Conservation (phyloP, 768 basidiomycete species). For the Tricholoma sp. region DNA sequence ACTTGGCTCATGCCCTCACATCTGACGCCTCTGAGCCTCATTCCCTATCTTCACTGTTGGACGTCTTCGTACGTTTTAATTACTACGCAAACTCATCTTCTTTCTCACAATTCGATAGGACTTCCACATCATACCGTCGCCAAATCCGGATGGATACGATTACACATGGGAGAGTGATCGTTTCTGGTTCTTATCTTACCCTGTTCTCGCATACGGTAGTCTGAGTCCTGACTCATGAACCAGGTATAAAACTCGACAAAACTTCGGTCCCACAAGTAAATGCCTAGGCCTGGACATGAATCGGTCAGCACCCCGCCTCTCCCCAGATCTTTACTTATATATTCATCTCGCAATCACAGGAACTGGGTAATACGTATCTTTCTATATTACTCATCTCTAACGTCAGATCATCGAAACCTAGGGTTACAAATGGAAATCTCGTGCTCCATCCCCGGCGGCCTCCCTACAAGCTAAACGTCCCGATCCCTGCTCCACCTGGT, state of each 20-base stretch:
- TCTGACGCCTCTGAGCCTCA: constrained; percentile 40
- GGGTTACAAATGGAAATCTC: constrained; percentile 69
- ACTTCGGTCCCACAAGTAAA: constrained; percentile 38
- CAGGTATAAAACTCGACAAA: constrained; percentile 70
- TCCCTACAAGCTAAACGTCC: constrained; percentile 22
- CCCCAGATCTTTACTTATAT: background rate
- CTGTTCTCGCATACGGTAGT: background rate
- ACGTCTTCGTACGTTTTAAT: constrained; percentile 41
- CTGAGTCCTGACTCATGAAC: background rate
- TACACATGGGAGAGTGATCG: constrained; percentile 70
- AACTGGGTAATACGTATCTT: constrained; percentile 47
- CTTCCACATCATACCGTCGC: constrained; percentile 62
- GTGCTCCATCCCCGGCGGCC: constrained; percentile 14
- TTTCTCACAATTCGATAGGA: constrained; percentile 31
- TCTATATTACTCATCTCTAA: background rate
- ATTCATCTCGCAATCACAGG: constrained; percentile 26
- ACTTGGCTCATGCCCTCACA: constrained; percentile 67
- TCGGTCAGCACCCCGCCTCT: constrained; percentile 33
- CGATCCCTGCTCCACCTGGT: constrained; percentile 71
- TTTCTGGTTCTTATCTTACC: constrained; percentile 41
- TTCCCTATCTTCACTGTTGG: constrained; percentile 45
- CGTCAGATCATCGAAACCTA: constrained; percentile 16
- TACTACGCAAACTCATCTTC: background rate
- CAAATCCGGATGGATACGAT: constrained; percentile 70
- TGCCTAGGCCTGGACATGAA: constrained; percentile 80